A percentile compares a stretch with the other conserved stretches of the same genome.
phyloP scores from a whole-genome alignment of 2,329 filamentous ascomycete species.

The Neopestalotiopsis rosae region DNA sequence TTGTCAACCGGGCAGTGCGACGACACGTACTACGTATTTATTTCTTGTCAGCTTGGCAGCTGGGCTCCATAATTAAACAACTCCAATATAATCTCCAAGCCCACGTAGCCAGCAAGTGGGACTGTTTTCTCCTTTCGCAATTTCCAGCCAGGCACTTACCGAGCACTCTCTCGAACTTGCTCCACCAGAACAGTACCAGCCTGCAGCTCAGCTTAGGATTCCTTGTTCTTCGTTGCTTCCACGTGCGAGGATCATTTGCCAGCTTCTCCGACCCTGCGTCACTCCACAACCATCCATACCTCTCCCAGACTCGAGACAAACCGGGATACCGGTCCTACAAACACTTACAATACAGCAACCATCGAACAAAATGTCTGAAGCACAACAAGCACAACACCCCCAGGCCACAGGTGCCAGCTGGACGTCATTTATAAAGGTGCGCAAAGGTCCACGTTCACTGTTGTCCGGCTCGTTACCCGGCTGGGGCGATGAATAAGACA shows the following conservation, averaged over 20 bases:
- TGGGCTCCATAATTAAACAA: neutral
- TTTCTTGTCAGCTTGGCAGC: neutral
- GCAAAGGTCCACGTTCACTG: neutral
- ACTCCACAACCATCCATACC: constrained; percentile 6
- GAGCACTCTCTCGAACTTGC: neutral
- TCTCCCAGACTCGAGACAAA: neutral
- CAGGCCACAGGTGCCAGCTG: constrained; percentile 38
- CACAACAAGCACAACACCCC: constrained; percentile 26
- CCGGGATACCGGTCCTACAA: neutral
- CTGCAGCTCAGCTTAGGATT: neutral
- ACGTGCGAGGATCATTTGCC: constrained; percentile 6
- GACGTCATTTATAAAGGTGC: constrained; percentile 39
- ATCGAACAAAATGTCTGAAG: constrained; percentile 13
- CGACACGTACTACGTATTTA: too few relatives aligned
- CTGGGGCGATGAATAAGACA: constrained; percentile 1
- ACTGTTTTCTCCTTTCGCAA: neutral
- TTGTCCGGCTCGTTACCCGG: neutral
- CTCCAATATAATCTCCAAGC: neutral
- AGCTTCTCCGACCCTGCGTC: neutral
- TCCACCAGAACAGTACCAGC: neutral
- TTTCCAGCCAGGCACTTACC: neutral
- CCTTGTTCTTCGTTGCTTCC: neutral
- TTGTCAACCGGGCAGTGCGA: too few relatives aligned
- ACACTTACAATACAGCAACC: neutral
- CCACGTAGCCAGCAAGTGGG: neutral